Base-by-base conservation (phyloP, 2,329 filamentous ascomycete genomes). In the Canariomyces notabilis region DNA sequence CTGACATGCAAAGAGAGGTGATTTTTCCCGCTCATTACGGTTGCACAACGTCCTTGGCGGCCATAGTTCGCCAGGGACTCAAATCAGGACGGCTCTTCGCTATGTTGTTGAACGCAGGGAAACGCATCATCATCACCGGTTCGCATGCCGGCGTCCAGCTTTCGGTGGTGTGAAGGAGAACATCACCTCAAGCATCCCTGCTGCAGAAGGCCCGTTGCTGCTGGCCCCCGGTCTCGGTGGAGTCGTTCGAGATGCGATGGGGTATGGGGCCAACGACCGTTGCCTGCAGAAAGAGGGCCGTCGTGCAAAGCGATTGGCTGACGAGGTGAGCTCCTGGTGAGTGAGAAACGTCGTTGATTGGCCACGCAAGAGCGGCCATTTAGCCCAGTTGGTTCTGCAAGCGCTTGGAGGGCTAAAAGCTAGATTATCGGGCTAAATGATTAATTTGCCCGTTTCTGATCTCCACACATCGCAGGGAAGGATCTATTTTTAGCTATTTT, bases 401-500 rank as follows among this genome's bases (percentile, higher is more conserved):
- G 57, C 51, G 55, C 57, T 48, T 42, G 23, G 21, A 42, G 56
- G 56, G 57, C 44, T 55, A 59, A 56, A 51, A 50, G 20, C 8
- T 8, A 6, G 18, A 18, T 19, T 26, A 56, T 49, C 52, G 55
- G 55, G 54, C 29, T 44, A 55, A 57, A 51, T 50, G 34, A 19
- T 18, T 20, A 53, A 48, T 59, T 59, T 51, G 54, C 57, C 56
- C 57, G 48, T 49, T 54, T 52, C 37, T 44, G 51, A 51, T 54
- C 48, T 52, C 43, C 32, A 32, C 44, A 37, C 18, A 14, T 11
- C 15, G 48, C 48, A 46, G 37, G 42, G 41, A 32, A 37, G 37
- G 44, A 41, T 49, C 52, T 59, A 58, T 58, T 56, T 57, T 53
- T 57, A 56, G 52, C 51, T 57, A 57, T 57, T 59, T 57, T 54